Evolutionary conservation across 2,329 filamentous ascomycete species (phyloP).

Genomic region (Periconia digitata): DNA sequence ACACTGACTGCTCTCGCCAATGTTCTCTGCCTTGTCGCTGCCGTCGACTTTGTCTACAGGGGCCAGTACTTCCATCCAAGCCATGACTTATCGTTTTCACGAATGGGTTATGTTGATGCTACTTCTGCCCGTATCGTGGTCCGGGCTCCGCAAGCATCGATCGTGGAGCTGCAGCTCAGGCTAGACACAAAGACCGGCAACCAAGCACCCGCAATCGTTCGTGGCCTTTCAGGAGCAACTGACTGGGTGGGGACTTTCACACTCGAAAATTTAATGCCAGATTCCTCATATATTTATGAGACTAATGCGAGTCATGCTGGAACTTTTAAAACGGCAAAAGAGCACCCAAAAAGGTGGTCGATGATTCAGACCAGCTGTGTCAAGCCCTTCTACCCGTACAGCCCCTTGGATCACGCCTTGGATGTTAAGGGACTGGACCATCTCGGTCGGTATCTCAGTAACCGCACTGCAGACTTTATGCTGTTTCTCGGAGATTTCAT

Average conservation of each 20-base stretch:
- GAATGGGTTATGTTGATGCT: background rate
- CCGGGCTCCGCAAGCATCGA: background rate
- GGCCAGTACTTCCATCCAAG: background rate
- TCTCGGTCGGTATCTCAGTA: background rate
- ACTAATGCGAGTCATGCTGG: background rate
- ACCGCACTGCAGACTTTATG: background rate
- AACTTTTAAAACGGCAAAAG: background rate
- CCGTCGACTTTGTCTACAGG: background rate
- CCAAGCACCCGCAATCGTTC: background rate
- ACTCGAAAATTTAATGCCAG: background rate
- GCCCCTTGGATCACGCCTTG: background rate
- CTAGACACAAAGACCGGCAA: background rate
- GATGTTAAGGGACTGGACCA: background rate
- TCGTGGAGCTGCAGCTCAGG: background rate
- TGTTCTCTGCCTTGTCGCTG: background rate
- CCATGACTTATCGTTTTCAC: background rate
- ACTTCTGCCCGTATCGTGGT: background rate
- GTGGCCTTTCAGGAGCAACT: background rate
- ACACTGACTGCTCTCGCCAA: background rate
- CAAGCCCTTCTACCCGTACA: background rate
- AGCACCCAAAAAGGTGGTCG: background rate
- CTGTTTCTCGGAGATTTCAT: background rate
- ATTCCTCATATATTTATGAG: background rate
- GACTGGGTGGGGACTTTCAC: background rate
- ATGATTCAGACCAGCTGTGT: background rate